Percentiles rank a stretch among this genome's conserved stretches.
Conservation (phyloP, 805 yeast species). For the Candida nemodendra region DNA sequence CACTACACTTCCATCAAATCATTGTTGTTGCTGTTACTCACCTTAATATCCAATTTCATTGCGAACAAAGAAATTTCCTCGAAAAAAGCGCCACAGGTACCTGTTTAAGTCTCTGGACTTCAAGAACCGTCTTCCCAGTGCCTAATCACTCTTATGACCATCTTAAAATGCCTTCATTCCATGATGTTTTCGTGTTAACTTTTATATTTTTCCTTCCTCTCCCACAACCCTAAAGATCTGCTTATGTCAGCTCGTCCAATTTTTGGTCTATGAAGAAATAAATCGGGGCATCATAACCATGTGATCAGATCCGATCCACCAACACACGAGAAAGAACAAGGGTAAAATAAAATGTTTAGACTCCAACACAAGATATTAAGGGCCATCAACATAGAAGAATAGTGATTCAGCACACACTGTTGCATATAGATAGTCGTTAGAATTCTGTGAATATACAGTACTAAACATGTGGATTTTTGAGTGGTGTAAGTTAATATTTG, state of each 20-base stretch:
- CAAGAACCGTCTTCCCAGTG: too few relatives aligned
- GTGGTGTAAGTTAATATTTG: conserved; percentile 39
- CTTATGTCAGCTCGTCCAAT: too few relatives aligned
- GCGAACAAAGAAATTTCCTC: conserved; percentile 2
- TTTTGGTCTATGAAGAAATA: too few relatives aligned
- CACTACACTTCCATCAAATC: too few relatives aligned
- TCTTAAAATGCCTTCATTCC: not conserved
- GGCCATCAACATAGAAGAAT: too few relatives aligned
- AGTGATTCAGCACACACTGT: not conserved
- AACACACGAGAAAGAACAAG: not conserved
- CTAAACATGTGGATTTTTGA: conserved; percentile 36
- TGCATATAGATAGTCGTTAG: not conserved
- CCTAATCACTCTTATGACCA: not conserved
- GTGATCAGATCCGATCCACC: not conserved
- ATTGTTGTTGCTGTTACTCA: conserved; percentile 22
- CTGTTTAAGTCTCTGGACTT: too few relatives aligned
- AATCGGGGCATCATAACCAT: not conserved
- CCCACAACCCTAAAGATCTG: too few relatives aligned
- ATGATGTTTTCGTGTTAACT: conserved; percentile 7
- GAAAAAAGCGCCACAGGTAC: too few relatives aligned
- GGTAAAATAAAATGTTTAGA: not conserved
- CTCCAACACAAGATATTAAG: too few relatives aligned
- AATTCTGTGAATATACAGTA: not conserved
- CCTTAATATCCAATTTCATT: conserved; percentile 53
- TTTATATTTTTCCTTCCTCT: not conserved